These are phyloP conservation scores for Penicillium taxi DNA, from an alignment of 495 filamentous ascomycete genomes.

Conservation along the genomic window DNA sequence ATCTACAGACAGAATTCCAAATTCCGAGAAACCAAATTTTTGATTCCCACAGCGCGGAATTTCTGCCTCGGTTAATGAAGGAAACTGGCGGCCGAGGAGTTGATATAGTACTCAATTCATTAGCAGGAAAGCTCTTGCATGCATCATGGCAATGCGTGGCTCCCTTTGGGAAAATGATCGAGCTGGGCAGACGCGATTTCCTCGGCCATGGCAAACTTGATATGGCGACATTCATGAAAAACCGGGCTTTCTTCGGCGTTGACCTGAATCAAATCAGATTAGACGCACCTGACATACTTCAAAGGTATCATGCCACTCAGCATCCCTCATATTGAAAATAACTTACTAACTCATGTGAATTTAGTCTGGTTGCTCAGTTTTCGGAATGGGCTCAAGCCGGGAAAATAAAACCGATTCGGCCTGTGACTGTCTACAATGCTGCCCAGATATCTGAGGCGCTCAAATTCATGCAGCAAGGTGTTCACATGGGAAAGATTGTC, in stretches of 20 bases:
- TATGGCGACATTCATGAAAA: not conserved
- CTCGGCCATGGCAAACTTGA: not conserved
- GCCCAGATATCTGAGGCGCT: not conserved
- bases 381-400: no score
- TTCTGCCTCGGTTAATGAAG: not conserved
- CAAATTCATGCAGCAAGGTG: not conserved
- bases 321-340: not conserved
- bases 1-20: not conserved
- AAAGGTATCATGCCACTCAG: not conserved
- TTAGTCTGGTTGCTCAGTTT: no score
- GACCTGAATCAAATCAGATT: constrained; percentile 7
- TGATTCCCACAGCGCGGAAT: not conserved
- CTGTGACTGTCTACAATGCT: not conserved
- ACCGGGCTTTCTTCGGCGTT: constrained; percentile 16
- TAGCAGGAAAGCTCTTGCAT: not conserved
- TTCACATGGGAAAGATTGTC: not conserved
- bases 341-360: not conserved
- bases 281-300: not conserved
- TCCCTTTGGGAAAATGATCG: not conserved
- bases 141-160: not conserved
- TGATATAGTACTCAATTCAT: not conserved
- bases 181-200: not conserved
- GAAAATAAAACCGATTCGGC: no score
- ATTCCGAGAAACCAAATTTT: not conserved
- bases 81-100: not conserved